Percentiles rank a stretch among this genome's conserved stretches.
These are phyloP conservation scores for Candida pseudofarinosa DNA, from an alignment of 805 yeast species.

Conservation along the genomic window DNA sequence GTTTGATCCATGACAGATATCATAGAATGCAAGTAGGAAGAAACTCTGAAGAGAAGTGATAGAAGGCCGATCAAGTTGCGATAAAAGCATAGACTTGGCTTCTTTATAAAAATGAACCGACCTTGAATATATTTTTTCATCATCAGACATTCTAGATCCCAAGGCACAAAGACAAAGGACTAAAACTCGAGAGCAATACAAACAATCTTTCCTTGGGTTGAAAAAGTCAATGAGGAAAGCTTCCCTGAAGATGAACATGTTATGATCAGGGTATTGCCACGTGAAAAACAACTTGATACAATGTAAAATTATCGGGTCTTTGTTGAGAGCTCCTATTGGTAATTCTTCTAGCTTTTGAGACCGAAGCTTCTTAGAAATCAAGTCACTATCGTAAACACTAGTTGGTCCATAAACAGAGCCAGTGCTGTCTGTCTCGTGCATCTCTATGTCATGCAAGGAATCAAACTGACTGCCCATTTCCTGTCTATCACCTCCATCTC, in stretches of 20 bases:
- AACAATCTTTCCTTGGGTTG: conserved; percentile 46
- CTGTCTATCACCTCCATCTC: neutral
- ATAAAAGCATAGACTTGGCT: conserved; percentile 41
- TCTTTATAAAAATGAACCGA: conserved; percentile 44
- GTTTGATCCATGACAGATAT: conserved; percentile 55
- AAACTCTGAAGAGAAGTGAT: conserved; percentile 58
- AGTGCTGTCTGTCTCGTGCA: neutral
- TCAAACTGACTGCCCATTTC: neutral
- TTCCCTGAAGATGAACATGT: conserved; percentile 60
- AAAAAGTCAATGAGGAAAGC: conserved; percentile 59
- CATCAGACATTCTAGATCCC: conserved; percentile 50
- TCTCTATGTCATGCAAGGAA: neutral
- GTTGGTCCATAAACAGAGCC: conserved; percentile 44
- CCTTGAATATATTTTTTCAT: conserved; percentile 35
- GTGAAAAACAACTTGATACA: conserved; percentile 47
- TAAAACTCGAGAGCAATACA: conserved; percentile 53
- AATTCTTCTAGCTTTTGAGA: conserved; percentile 11
- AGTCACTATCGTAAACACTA: conserved; percentile 36
- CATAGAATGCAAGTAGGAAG: conserved; percentile 56
- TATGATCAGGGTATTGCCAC: conserved; percentile 66
- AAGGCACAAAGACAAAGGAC: conserved; percentile 56
- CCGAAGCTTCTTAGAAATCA: conserved; percentile 16
- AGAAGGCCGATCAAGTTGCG: conserved; percentile 40
- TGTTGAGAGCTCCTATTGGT: conserved; percentile 25
- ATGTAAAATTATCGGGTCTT: conserved; percentile 31